These are phyloP conservation scores for Physaria fendleri DNA, from an alignment of 345 rosid genomes.

Conservation along the genomic window DNA sequence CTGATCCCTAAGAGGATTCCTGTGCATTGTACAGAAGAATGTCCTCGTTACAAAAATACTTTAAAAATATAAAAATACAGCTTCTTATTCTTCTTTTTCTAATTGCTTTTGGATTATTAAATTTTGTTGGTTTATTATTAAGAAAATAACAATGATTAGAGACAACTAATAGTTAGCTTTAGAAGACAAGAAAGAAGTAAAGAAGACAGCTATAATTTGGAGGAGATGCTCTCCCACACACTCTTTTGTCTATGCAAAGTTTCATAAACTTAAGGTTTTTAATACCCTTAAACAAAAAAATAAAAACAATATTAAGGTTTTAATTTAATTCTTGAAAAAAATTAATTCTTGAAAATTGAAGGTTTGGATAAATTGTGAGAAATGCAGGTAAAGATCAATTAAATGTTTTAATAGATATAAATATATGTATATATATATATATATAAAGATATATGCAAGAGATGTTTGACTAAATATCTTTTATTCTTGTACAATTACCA, in stretches of 20 bases:
- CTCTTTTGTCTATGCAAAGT: conserved; percentile 15
- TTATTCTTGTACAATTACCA: not conserved
- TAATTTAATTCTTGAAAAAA: not conserved
- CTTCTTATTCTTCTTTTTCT: conserved; percentile 6
- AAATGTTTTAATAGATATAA: not conserved
- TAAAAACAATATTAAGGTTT: not conserved
- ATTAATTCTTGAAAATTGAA: not conserved
- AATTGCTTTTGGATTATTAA: not conserved
- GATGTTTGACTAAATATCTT: not conserved
- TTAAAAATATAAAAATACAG: conserved; percentile 14
- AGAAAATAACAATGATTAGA: conserved; percentile 16
- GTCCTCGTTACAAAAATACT: conserved; percentile 8
- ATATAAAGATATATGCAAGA: not conserved
- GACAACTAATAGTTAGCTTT: conserved; percentile 28
- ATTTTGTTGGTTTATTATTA: not conserved
- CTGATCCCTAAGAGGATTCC: conserved; percentile 35
- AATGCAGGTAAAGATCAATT: not conserved
- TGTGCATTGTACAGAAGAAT: conserved; percentile 29
- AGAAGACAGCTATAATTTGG: conserved; percentile 24
- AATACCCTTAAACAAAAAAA: not conserved
- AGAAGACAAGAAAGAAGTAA: conserved; percentile 9
- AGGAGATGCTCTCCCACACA: conserved; percentile 26
- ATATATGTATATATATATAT: not conserved
- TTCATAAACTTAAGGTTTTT: not conserved
- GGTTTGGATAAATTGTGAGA: not conserved